A percentile compares a stretch with the other conserved stretches of the same genome.
These are phyloP conservation scores for Botryosphaeria agaves DNA, from an alignment of 2,329 filamentous ascomycete genomes.

Conservation along the genomic window DNA sequence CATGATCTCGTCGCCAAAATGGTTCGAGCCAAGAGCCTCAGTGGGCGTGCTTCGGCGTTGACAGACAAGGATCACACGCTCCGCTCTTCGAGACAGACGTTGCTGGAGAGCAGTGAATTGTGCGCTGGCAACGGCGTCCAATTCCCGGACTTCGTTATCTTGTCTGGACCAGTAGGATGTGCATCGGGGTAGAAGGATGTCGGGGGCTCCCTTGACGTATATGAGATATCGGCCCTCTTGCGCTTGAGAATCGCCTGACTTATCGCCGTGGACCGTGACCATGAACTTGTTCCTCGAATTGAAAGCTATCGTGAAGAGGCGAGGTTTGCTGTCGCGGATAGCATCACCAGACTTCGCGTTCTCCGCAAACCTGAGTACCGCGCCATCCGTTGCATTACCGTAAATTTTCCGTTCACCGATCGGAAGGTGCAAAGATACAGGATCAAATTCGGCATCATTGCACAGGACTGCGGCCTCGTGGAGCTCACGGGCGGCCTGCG, in stretches of 20 bases:
- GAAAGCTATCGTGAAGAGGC: slow-evolving; percentile 28
- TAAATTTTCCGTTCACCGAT: slow-evolving; percentile 18
- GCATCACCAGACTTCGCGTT: slow-evolving; percentile 4
- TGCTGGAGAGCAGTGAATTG: slow-evolving; percentile 22
- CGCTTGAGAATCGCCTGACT: too few species aligned
- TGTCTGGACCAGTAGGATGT: slow-evolving; percentile 10
- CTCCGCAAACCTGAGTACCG: slow-evolving; percentile 23
- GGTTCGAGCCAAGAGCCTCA: slow-evolving; percentile 21
- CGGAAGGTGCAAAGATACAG: slow-evolving; percentile 17
- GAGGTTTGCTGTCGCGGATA: slow-evolving; percentile 5
- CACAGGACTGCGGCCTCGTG: slow-evolving; percentile 18
- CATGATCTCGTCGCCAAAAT: slow-evolving; percentile 32
- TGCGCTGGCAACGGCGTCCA: slow-evolving; percentile 16
- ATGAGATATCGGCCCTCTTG: slow-evolving; percentile 7
- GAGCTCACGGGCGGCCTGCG: slow-evolving; percentile 9
- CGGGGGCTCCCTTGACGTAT: slow-evolving; percentile 9
- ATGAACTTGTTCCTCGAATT: slow-evolving; percentile 36
- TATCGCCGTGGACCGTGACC: slow-evolving; percentile 16
- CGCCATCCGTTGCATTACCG: slow-evolving; percentile 27
- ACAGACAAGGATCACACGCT: slow-evolving; percentile 26
- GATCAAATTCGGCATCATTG: slow-evolving; percentile 27
- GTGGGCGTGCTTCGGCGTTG: slow-evolving; percentile 17
- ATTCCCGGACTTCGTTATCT: slow-evolving; percentile 14
- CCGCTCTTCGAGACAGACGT: slow-evolving; percentile 22
- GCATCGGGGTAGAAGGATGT: slow-evolving; percentile 10